Evolutionary conservation across 1,284 basidiomycete species (phyloP).

Genomic region (Sporisorium reilianum): DNA sequence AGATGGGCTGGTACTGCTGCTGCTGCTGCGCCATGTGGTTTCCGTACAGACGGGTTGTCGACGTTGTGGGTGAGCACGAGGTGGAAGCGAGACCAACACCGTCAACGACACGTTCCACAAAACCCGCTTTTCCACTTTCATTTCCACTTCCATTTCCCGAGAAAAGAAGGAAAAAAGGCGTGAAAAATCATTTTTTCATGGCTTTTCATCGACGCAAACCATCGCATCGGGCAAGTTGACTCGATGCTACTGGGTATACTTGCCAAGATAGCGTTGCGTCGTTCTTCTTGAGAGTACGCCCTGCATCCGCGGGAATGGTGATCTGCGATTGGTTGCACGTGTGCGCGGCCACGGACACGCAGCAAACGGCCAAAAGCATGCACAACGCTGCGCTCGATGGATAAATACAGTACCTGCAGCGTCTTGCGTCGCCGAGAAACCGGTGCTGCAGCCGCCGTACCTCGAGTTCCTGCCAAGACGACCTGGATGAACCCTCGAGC

Average conservation of each 20-base stretch:
- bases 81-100: constrained; percentile 10
- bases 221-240: too few relatives aligned
- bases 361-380: neutral
- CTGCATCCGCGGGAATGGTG: too few relatives aligned
- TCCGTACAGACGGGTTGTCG: neutral
- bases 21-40: constrained; percentile 22
- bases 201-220: too few relatives aligned
- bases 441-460: neutral
- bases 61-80: neutral
- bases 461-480: neutral
- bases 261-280: too few relatives aligned
- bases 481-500: too few relatives aligned
- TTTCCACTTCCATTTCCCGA: constrained; percentile 6
- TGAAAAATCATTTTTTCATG: neutral
- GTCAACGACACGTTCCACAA: neutral
- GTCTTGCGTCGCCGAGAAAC: neutral
- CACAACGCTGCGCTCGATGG: neutral
- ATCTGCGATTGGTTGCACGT: constrained; percentile 1
- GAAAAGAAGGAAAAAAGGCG: too few relatives aligned
- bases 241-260: too few relatives aligned
- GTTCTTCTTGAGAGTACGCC: too few relatives aligned
- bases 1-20: constrained; percentile 35
- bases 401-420: neutral
- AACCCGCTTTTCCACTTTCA: neutral
- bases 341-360: too few relatives aligned